Evolutionary conservation across 1,284 basidiomycete species (phyloP).

Genomic region (Fomitopsis pinicola): DNA sequence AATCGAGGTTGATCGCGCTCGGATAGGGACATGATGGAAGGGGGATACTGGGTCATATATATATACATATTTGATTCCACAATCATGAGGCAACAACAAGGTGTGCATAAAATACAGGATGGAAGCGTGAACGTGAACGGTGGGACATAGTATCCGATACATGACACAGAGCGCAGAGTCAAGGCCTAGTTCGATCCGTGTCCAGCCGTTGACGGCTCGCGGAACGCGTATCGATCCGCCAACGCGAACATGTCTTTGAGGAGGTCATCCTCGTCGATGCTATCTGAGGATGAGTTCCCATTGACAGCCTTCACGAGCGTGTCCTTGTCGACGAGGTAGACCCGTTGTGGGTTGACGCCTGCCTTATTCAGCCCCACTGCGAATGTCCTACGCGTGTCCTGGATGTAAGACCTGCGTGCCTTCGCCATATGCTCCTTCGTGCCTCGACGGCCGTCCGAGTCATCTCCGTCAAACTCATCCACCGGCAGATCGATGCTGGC

Average conservation of each 20-base stretch:
- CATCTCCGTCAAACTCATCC: neutral
- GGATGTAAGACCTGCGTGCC: neutral
- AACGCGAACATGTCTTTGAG: neutral
- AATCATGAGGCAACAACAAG: too few relatives aligned
- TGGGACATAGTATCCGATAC: too few relatives aligned
- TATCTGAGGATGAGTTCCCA: neutral
- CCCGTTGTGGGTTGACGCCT: neutral
- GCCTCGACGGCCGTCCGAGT: neutral
- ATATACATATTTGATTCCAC: too few relatives aligned
- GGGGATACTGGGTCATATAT: too few relatives aligned
- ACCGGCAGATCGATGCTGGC: neutral
- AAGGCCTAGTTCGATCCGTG: neutral
- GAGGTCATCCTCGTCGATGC: neutral
- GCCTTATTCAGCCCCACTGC: neutral
- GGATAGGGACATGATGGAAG: too few relatives aligned
- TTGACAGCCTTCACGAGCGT: neutral
- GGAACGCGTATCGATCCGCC: neutral
- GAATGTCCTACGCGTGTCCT: neutral
- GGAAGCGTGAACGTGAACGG: too few relatives aligned
- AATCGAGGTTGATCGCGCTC: too few relatives aligned
- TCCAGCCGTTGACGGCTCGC: neutral
- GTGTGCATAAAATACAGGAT: neutral
- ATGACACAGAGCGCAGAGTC: too few relatives aligned
- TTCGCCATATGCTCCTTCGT: neutral
- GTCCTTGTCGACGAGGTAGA: conserved; percentile 5